phyloP scores from a whole-genome alignment of 352 stramenopile genomes.

The Globisporangium emineosum region DNA sequence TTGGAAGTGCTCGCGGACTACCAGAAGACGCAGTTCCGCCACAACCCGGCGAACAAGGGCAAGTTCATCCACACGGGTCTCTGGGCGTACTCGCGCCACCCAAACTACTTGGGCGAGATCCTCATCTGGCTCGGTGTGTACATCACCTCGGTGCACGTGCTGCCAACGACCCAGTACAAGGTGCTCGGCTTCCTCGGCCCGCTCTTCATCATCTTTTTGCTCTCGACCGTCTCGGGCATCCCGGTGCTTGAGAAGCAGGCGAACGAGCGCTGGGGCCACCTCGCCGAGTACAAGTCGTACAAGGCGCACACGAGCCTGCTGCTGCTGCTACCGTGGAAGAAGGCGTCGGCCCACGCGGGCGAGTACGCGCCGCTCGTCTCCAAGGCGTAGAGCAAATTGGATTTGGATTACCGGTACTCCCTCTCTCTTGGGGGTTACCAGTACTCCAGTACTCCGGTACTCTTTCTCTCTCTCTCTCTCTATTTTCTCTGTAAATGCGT shows the following conservation, averaged over 20 bases:
- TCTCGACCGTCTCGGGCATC: conserved; percentile 63
- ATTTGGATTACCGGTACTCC: neutral
- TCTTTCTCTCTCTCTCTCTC: neutral
- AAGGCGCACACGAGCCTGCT: conserved; percentile 64
- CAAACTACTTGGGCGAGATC: conserved; percentile 92
- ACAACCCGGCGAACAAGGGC: conserved; percentile 54
- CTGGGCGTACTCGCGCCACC: conserved; percentile 87
- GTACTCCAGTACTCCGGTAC: too few species aligned
- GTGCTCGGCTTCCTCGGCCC: conserved; percentile 47
- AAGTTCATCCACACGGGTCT: conserved; percentile 80
- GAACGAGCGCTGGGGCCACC: conserved; percentile 58
- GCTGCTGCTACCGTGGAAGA: conserved; percentile 26
- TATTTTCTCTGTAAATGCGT: neutral
- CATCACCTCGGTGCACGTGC: conserved; percentile 34
- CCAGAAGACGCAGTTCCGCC: conserved; percentile 82
- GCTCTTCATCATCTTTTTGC: conserved; percentile 60
- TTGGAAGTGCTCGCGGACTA: conserved; percentile 75
- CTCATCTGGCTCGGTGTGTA: conserved; percentile 83
- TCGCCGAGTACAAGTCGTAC: conserved; percentile 67
- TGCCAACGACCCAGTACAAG: conserved; percentile 41
- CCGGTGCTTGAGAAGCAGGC: conserved; percentile 71
- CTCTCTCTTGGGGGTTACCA: neutral
- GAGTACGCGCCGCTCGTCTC: conserved; percentile 19
- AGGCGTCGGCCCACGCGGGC: conserved; percentile 7
- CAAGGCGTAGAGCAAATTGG: conserved; percentile 12